Conservation (phyloP, 495 filamentous ascomycete species). For the Talaromyces borbonicus region DNA sequence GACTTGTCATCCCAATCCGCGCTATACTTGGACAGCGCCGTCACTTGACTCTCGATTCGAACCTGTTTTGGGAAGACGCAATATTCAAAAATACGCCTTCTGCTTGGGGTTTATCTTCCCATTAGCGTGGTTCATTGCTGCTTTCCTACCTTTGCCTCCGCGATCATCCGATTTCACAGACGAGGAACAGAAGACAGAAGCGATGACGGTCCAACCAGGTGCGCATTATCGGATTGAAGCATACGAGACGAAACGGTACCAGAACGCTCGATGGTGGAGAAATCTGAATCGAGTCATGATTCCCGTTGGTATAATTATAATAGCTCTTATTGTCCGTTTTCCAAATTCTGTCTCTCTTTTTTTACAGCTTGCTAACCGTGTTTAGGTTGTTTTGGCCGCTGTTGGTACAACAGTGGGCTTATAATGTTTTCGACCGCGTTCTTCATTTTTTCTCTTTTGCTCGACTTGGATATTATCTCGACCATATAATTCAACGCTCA, state of each 20-base stretch:
- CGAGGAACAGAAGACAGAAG: conserved; percentile 13
- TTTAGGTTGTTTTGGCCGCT: conserved; percentile 47
- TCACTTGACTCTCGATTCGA: conserved; percentile 54
- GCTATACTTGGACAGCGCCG: conserved; percentile 58
- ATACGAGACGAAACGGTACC: conserved; percentile 54
- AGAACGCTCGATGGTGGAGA: conserved; percentile 89
- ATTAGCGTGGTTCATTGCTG: conserved; percentile 78
- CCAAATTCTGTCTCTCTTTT: not conserved
- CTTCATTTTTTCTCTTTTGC: not conserved
- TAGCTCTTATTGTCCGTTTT: conserved; percentile 59
- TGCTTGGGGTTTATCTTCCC: conserved; percentile 81
- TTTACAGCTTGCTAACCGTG: conserved; percentile 1
- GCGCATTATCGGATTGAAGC: conserved; percentile 32
- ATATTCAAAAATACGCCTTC: conserved; percentile 81
- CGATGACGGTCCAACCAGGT: conserved; percentile 14
- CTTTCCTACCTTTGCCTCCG: conserved; percentile 68
- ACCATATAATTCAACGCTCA: not conserved
- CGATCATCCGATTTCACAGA: conserved; percentile 31
- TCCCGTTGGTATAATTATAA: conserved; percentile 63
- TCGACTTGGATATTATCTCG: not conserved
- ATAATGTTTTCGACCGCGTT: conserved; percentile 10
- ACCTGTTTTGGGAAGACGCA: conserved; percentile 52
- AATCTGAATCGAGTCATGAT: conserved; percentile 83
- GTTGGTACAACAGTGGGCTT: conserved; percentile 42
- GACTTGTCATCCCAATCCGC: conserved; percentile 36